Percentiles rank a stretch among this genome's conserved stretches.
phyloP scores from a whole-genome alignment of 257 asterid species.

The Nyctanthes arbortristis region DNA sequence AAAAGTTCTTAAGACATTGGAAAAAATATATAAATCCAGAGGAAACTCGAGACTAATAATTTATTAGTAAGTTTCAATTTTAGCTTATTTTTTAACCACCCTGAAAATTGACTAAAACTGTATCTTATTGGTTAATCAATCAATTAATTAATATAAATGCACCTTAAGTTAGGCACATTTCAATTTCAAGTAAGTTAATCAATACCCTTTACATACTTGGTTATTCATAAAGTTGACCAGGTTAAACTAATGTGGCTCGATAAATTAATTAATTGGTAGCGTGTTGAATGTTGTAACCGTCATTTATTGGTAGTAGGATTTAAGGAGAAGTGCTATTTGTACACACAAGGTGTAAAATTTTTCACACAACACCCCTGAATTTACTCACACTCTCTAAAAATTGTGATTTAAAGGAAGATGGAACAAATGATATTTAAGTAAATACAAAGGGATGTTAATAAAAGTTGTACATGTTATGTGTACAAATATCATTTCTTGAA shows the following conservation, averaged over 20 bases:
- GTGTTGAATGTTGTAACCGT: not conserved
- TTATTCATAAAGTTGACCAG: not conserved
- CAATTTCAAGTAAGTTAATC: not conserved
- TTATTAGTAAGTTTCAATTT: not conserved
- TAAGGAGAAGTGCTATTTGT: too few relatives aligned
- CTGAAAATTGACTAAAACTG: not conserved
- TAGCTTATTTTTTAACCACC: not conserved
- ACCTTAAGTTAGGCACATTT: not conserved
- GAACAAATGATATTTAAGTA: too few relatives aligned
- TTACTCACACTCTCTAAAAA: too few relatives aligned
- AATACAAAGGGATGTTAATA: too few relatives aligned
- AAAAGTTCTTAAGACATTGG: not conserved
- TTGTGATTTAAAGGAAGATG: too few relatives aligned
- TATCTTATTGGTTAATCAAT: not conserved
- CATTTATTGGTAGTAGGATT: not conserved
- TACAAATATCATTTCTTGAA: too few relatives aligned
- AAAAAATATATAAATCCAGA: not conserved
- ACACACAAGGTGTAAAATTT: too few relatives aligned
- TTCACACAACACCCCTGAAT: too few relatives aligned
- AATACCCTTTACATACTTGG: not conserved
- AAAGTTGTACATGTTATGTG: too few relatives aligned
- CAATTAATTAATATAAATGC: not conserved
- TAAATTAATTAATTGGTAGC: too few relatives aligned
- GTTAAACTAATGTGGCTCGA: not conserved
- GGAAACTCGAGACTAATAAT: not conserved